Conservation (phyloP, 2,329 filamentous ascomycete species). For the Fusarium praegraminearum region DNA sequence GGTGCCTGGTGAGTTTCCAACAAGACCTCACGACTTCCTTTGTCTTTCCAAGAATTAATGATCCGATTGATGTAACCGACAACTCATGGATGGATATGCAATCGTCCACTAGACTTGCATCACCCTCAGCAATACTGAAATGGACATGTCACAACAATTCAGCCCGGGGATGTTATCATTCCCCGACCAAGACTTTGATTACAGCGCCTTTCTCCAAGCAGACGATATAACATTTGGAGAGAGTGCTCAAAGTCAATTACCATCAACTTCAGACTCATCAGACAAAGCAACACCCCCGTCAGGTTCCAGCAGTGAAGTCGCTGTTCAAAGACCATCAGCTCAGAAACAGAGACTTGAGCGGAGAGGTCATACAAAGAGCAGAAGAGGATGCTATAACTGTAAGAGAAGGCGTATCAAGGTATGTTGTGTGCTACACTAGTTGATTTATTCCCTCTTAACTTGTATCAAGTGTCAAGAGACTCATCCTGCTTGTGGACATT, state of each 20-base stretch:
- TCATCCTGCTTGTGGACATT: conserved; percentile 72
- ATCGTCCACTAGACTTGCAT: neutral
- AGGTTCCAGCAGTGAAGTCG: conserved; percentile 36
- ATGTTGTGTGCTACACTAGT: neutral
- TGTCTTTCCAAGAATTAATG: neutral
- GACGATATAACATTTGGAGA: conserved; percentile 44
- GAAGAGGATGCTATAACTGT: conserved; percentile 75
- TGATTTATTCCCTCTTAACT: conserved; percentile 19
- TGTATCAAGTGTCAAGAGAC: conserved; percentile 70
- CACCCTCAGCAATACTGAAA: conserved; percentile 21
- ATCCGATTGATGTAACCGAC: neutral
- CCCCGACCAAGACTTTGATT: conserved; percentile 55
- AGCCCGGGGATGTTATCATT: conserved; percentile 48
- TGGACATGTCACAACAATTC: conserved; percentile 50
- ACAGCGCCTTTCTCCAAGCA: conserved; percentile 53
- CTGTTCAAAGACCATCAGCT: conserved; percentile 15
- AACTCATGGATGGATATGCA: neutral
- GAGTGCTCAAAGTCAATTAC: conserved; percentile 28
- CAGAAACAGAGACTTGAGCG: conserved; percentile 60
- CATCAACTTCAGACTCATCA: conserved; percentile 48
- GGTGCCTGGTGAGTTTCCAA: conserved; percentile 8
- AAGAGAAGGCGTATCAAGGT: conserved; percentile 75
- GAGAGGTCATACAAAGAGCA: conserved; percentile 74
- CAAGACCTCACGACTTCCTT: conserved; percentile 2
- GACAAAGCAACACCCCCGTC: conserved; percentile 50